phyloP scores from a whole-genome alignment of 208 protist genomes.

The Herpetomonas samuelpessoai region DNA sequence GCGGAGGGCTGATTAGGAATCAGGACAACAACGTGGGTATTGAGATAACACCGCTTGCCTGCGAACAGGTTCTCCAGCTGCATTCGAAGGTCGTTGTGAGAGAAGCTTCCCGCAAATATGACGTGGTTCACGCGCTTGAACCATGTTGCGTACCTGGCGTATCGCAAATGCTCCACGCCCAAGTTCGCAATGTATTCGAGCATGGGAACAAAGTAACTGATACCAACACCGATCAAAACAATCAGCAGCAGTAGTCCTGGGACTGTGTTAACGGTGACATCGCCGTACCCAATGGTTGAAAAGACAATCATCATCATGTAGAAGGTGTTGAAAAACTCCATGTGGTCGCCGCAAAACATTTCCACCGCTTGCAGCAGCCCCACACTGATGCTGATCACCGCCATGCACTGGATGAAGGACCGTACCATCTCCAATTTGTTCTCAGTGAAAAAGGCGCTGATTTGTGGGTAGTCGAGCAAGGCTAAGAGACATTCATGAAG shows the following conservation, averaged over 20 bases:
- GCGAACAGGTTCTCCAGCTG: constrained; percentile 40
- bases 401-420: constrained; percentile 32
- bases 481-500: constrained; percentile 31
- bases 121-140: constrained; percentile 34
- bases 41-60: constrained; percentile 24
- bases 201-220: constrained; percentile 31
- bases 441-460: constrained; percentile 34
- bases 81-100: constrained; percentile 29
- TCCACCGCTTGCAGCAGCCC: constrained; percentile 34
- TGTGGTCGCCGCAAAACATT: constrained; percentile 28
- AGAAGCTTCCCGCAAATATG: constrained; percentile 24
- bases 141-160: constrained; percentile 26
- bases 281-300: constrained; percentile 38
- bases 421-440: constrained; percentile 32
- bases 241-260: constrained; percentile 28
- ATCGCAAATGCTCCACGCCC: constrained; percentile 24
- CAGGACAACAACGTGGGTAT: constrained; percentile 29
- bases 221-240: constrained; percentile 30
- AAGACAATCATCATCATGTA: constrained; percentile 44
- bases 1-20: constrained; percentile 23
- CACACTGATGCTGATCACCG: constrained; percentile 39
- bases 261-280: constrained; percentile 24
- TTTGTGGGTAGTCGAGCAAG: constrained; percentile 32
- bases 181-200: constrained; percentile 33
- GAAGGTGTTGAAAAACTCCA: constrained; percentile 32